phyloP scores from a whole-genome alignment of 2,329 filamentous ascomycete genomes.

The Mariannaea sp. region DNA sequence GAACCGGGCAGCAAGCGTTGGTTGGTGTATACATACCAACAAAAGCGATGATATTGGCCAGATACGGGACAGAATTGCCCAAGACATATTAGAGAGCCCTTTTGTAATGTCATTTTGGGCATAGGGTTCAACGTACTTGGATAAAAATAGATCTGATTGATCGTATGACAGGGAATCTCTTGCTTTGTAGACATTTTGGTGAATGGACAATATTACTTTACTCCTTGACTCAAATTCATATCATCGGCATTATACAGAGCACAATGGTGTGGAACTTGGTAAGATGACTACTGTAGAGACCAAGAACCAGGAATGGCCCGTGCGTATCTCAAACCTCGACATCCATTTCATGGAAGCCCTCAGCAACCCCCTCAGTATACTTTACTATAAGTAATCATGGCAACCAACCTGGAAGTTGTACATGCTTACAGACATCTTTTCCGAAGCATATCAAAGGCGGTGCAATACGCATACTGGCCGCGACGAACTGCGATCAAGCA shows the following conservation, averaged over 20 bases:
- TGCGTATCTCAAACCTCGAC: slow-evolving; percentile 6
- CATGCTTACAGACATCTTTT: slow-evolving; percentile 74
- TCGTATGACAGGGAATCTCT: too few relatives aligned
- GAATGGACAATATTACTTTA: too few relatives aligned
- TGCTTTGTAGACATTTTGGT: too few relatives aligned
- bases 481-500: slow-evolving; percentile 65
- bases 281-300: too few relatives aligned
- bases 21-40: slow-evolving; percentile 25
- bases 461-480: slow-evolving; percentile 72
- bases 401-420: slow-evolving; percentile 51
- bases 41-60: slow-evolving; percentile 20
- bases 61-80: slow-evolving; percentile 2
- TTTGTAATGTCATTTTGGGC: background rate
- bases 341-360: background rate
- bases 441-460: slow-evolving; percentile 68
- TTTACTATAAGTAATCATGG: slow-evolving; percentile 23
- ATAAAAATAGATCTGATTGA: background rate
- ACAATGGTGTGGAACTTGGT: too few relatives aligned
- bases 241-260: too few relatives aligned
- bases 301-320: too few relatives aligned
- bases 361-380: background rate
- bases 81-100: background rate
- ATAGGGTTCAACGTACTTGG: background rate
- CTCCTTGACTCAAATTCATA: too few relatives aligned
- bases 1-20: slow-evolving; percentile 21